Base-by-base conservation (phyloP, 2,329 filamentous ascomycete species). In the Clarireedia hainanense region DNA sequence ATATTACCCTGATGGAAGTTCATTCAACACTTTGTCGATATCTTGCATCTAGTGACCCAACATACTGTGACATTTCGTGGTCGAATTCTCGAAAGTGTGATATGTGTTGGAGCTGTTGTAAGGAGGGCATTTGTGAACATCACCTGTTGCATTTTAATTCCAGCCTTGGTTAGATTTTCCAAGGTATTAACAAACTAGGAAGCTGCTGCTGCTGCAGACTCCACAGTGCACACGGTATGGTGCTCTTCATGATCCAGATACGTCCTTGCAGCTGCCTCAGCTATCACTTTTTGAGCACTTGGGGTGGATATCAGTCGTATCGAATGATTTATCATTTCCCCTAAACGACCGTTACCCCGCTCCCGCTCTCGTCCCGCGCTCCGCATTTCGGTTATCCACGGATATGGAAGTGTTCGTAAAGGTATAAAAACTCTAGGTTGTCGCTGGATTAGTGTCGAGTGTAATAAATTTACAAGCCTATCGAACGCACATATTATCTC, bases 21-120 rank as follows among this genome's bases (percentile, higher is more conserved):
- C 47, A 12, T 52, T 34, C 55, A 60, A 64, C 24, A 58, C 63
- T 6, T 56, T n/a, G 36, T 65, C 60, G 12, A 65, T 59, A n/a
- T 61, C 55, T 43, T 50, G 54, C 3, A 34, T 42, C 50, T 42
- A 60, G 60, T 7, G 43, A 39, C 46, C 58, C 60, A 47, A 62
- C 56, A 26, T 62, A 61, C 48, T 61, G 58, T 12, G 54, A 54
- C 17, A 36, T 27, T 15, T 17, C n/a, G 1, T 51, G 50, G 17
- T 63, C 55, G 23, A 55, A 55, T 9, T 61, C 58, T 48, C 54
- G 54, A 51, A 61, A 62, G 37, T 56, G 20, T 20, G 20, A 20
- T 20, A 58, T 1, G 24, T 39, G 5, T 58, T 56, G 6, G 57
- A 52, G 1, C 42, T 61, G 36, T 54, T 52, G 26, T 61, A 62